A percentile compares a stretch with the other conserved stretches of the same genome.
These are phyloP conservation scores for Chaetoceros muelleri DNA, from an alignment of 108 stramenopile genomes.

Conservation along the genomic window DNA sequence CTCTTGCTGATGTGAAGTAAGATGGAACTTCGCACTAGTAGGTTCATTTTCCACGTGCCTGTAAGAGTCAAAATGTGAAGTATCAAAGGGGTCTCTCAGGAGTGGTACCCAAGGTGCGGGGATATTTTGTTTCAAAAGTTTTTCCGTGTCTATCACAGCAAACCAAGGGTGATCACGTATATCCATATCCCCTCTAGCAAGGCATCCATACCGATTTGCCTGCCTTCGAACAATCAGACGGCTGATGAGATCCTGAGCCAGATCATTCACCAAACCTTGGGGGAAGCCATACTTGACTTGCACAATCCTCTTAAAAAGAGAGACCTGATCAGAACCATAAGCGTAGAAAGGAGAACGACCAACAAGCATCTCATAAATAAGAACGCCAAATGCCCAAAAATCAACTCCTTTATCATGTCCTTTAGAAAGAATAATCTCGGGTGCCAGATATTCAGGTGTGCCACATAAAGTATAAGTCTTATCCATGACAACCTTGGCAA, in stretches of 20 bases:
- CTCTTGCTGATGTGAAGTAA: conserved; percentile 58
- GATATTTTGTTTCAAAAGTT: conserved; percentile 71
- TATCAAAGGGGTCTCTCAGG: conserved; percentile 87
- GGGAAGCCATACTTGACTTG: conserved; percentile 89
- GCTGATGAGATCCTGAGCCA: conserved; percentile 83
- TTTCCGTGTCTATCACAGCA: conserved; percentile 82
- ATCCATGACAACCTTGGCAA: conserved; percentile 95
- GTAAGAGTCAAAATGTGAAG: conserved; percentile 96
- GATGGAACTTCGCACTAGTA: conserved; percentile 57
- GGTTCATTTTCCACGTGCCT: conserved; percentile 90
- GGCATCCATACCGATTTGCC: conserved; percentile 81
- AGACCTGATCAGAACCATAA: conserved; percentile 88
- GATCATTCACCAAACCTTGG: conserved; percentile 71
- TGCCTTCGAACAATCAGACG: conserved; percentile 84
- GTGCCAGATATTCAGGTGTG: conserved; percentile 98
- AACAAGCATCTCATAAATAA: conserved; percentile 97
- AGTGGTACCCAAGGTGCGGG: conserved; percentile 93
- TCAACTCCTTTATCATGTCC: conserved; percentile 99
- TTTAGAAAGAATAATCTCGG: conserved; percentile 96
- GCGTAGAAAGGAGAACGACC: conserved; percentile 96
- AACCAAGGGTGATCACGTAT: conserved; percentile 95
- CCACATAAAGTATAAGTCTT: conserved; percentile 97
- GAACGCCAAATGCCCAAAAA: conserved; percentile 97
- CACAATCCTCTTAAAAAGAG: conserved; percentile 94
- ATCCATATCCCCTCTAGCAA: conserved; percentile 82